phyloP scores from a whole-genome alignment of 768 basidiomycete genomes.

The Suillus subluteus region DNA sequence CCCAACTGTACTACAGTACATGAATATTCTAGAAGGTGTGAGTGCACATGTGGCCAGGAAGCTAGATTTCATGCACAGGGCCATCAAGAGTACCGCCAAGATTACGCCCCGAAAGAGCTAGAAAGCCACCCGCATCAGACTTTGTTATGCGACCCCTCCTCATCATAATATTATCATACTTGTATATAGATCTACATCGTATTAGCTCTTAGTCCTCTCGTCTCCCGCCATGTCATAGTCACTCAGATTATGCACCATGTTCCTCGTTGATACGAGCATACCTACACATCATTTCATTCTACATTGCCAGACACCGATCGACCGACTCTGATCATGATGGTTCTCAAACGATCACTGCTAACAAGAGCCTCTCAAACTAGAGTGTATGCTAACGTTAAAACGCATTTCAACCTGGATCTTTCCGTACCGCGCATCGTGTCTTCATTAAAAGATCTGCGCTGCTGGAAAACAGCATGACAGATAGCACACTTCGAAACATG shows the following conservation, averaged over 20 bases:
- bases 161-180: neutral
- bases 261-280: too few species aligned
- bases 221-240: neutral
- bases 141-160: too few species aligned
- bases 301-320: neutral
- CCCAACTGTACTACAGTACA: too few species aligned
- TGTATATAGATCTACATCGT: too few species aligned
- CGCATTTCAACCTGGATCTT: neutral
- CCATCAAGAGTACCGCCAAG: too few species aligned
- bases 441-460: neutral
- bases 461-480: neutral
- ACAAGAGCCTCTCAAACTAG: neutral
- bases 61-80: too few species aligned
- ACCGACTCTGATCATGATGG: neutral
- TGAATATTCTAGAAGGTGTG: too few species aligned
- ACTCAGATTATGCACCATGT: neutral
- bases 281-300: too few species aligned
- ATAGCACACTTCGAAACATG: neutral
- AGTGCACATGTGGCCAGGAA: too few species aligned
- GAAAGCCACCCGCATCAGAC: too few species aligned
- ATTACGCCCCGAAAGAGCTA: too few species aligned
- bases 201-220: neutral
- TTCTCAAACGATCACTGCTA: neutral
- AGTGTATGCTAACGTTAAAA: neutral
- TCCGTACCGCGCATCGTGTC: neutral